phyloP scores from a whole-genome alignment of 495 filamentous ascomycete species.

The Clavariopsis aquatica region DNA sequence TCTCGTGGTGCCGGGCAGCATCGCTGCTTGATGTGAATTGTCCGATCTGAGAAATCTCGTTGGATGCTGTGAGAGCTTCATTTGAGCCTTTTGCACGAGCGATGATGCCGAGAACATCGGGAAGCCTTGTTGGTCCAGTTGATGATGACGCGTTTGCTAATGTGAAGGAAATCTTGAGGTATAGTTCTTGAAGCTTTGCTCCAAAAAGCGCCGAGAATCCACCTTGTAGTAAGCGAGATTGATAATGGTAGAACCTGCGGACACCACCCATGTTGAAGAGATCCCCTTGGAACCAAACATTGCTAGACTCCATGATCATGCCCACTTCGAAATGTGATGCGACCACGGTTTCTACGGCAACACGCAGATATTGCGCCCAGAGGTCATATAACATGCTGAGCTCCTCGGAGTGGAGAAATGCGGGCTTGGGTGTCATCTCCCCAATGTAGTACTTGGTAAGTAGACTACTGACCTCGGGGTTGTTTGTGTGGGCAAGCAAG shows the following conservation, averaged over 20 bases:
- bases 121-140: constrained; percentile 40
- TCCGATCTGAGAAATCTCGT: constrained; percentile 52
- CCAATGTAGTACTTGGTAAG: constrained; percentile 56
- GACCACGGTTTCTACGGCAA: constrained; percentile 52
- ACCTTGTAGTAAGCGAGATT: constrained; percentile 52
- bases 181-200: constrained; percentile 50
- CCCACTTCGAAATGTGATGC: constrained; percentile 55
- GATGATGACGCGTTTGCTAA: constrained; percentile 44
- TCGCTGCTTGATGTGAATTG: constrained; percentile 49
- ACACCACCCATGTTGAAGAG: constrained; percentile 52
- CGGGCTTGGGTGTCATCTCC: constrained; percentile 51
- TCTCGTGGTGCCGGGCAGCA: constrained; percentile 49
- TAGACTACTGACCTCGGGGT: constrained; percentile 52
- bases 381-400: constrained; percentile 49
- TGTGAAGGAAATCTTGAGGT: constrained; percentile 53
- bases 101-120: constrained; percentile 53
- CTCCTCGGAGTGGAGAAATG: constrained; percentile 44
- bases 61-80: constrained; percentile 48
- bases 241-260: constrained; percentile 54
- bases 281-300: constrained; percentile 51
- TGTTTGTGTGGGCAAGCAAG: constrained; percentile 54
- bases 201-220: constrained; percentile 53
- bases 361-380: constrained; percentile 51
- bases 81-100: constrained; percentile 50
- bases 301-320: constrained; percentile 49